These are phyloP conservation scores for Phytopythium montanum DNA, from an alignment of 352 stramenopile genomes.

Conservation along the genomic window DNA sequence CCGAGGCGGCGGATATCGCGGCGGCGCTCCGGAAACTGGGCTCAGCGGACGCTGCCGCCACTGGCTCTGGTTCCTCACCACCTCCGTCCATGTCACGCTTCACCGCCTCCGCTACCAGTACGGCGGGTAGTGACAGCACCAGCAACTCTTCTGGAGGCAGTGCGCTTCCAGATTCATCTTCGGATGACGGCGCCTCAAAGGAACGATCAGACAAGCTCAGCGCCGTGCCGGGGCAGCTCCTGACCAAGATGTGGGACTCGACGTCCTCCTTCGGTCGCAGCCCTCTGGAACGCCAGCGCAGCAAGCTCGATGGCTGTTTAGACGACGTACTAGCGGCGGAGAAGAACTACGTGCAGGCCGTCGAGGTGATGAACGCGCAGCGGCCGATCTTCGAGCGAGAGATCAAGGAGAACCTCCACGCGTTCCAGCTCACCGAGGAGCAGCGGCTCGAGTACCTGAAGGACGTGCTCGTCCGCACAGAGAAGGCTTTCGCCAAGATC, in stretches of 20 bases:
- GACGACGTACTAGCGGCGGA: slow-evolving; percentile 70
- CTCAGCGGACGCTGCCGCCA: slow-evolving; percentile 3
- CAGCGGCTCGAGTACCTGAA: slow-evolving; percentile 79
- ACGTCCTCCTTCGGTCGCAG: slow-evolving; percentile 64
- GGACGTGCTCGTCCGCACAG: slow-evolving; percentile 63
- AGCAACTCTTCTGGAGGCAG: neutral
- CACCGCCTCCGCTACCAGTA: neutral
- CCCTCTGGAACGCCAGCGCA: slow-evolving; percentile 58
- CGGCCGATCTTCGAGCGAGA: slow-evolving; percentile 61
- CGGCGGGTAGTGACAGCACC: neutral
- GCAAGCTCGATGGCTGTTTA: slow-evolving; percentile 50
- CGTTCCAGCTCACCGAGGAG: slow-evolving; percentile 82
- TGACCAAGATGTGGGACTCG: slow-evolving; percentile 83
- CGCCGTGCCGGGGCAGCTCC: slow-evolving; percentile 49
- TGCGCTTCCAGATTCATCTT: slow-evolving; percentile 4
- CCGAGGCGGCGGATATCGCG: slow-evolving; percentile 59
- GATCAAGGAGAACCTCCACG: slow-evolving; percentile 72
- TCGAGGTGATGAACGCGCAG: slow-evolving; percentile 69
- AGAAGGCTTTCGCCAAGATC: slow-evolving; percentile 50
- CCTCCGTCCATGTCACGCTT: slow-evolving; percentile 3
- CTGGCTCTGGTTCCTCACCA: slow-evolving; percentile 1
- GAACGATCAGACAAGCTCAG: slow-evolving; percentile 64
- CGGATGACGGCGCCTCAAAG: slow-evolving; percentile 31
- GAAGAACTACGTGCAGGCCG: slow-evolving; percentile 60
- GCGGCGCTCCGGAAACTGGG: slow-evolving; percentile 29